Evolutionary conservation across 768 basidiomycete genomes (phyloP).

Genomic region (Lanmaoa rubissima): DNA sequence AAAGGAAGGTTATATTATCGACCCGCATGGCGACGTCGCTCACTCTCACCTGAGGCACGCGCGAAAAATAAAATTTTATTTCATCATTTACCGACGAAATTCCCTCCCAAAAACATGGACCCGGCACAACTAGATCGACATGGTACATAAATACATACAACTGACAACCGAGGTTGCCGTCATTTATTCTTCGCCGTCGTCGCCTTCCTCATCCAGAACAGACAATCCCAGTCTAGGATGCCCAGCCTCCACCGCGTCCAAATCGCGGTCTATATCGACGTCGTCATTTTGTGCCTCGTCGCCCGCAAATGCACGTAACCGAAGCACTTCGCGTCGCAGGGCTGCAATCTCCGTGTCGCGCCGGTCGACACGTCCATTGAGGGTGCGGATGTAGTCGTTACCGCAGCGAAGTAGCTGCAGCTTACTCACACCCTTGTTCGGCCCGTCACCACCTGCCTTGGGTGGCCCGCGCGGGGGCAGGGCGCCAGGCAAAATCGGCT

Average conservation of each 20-base stretch:
- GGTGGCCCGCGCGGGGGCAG: constrained; percentile 89
- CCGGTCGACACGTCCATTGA: constrained; percentile 75
- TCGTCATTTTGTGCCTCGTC: constrained; percentile 22
- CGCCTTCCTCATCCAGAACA: constrained; percentile 33
- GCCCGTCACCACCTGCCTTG: constrained; percentile 82
- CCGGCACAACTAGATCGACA: constrained; percentile 12
- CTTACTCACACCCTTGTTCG: constrained; percentile 93
- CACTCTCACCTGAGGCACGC: too few relatives aligned
- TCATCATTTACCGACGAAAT: not conserved
- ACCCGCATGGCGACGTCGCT: too few relatives aligned
- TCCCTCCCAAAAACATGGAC: not conserved
- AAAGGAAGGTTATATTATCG: constrained; percentile 8
- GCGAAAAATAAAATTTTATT: too few relatives aligned
- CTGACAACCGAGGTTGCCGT: not conserved
- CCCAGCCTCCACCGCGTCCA: constrained; percentile 29
- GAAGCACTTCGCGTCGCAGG: constrained; percentile 63
- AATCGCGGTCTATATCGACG: constrained; percentile 30
- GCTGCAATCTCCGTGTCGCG: constrained; percentile 74
- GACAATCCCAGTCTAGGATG: constrained; percentile 20
- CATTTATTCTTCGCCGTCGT: constrained; percentile 28
- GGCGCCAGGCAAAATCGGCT: constrained; percentile 81
- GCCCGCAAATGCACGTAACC: constrained; percentile 45
- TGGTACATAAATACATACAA: constrained; percentile 7
- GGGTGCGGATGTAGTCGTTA: constrained; percentile 79
- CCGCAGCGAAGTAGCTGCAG: constrained; percentile 87